Evolutionary conservation across 2,329 filamentous ascomycete genomes (phyloP).

Genomic region (Paraphaeosphaeria sporulosa): DNA sequence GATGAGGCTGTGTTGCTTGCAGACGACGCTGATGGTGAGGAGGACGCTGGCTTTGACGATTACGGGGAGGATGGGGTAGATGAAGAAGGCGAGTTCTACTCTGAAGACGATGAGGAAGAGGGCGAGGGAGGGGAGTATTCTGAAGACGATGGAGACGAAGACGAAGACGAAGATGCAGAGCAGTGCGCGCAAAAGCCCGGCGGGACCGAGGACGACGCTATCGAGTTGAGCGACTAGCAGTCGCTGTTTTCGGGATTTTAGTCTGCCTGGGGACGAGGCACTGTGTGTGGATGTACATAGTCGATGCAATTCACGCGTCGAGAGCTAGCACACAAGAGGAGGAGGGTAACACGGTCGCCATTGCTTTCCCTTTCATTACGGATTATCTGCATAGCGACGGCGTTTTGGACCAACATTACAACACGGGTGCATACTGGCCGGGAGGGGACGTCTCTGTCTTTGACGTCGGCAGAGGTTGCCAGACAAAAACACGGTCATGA

Average conservation of each 20-base stretch:
- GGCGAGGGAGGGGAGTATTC: constrained; percentile 10
- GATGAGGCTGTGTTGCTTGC: constrained; percentile 11
- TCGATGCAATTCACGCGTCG: background rate
- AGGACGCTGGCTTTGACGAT: constrained; percentile 17
- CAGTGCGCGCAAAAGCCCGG: constrained; percentile 25
- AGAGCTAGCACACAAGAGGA: too few species aligned
- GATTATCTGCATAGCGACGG: constrained; percentile 13
- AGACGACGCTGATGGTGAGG: constrained; percentile 15
- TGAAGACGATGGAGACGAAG: constrained; percentile 20
- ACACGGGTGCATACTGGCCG: too few species aligned
- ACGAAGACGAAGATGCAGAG: constrained; percentile 26
- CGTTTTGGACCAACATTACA: constrained; percentile 1
- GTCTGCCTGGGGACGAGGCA: too few species aligned
- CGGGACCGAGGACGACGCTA: constrained; percentile 43
- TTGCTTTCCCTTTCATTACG: too few species aligned
- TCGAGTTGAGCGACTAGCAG: constrained; percentile 42
- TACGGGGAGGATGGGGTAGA: constrained; percentile 27
- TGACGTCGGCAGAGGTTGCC: background rate
- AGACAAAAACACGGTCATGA: constrained; percentile 5
- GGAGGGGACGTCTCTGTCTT: too few species aligned
- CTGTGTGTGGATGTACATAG: background rate
- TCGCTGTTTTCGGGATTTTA: too few species aligned
- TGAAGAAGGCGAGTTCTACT: constrained; percentile 12
- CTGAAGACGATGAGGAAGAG: constrained; percentile 12
- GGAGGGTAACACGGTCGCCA: too few species aligned